Conservation (phyloP, 164 flowering plant species). For the Taxillus chinensis region DNA sequence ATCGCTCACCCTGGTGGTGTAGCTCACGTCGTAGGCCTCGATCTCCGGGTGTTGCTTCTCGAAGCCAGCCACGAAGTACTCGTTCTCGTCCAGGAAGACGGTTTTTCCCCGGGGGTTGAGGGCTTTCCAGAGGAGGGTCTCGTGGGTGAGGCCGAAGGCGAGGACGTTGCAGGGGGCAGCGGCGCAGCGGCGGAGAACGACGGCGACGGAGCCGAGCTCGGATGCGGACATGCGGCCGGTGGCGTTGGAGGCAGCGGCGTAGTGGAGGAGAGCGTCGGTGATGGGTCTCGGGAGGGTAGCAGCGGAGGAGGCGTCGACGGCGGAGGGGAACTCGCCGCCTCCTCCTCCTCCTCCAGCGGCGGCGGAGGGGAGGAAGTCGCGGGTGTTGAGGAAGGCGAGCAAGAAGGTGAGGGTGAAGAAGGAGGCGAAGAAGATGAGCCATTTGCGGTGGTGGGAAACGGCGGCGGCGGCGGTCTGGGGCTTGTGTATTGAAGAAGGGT, state of each 20-base stretch:
- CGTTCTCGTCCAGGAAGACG: slow-evolving; percentile 69
- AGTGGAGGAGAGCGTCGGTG: slow-evolving; percentile 55
- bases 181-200: slow-evolving; percentile 34
- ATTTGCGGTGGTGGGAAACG: slow-evolving; percentile 28
- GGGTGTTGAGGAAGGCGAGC: slow-evolving; percentile 36
- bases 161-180: slow-evolving; percentile 61
- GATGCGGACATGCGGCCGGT: slow-evolving; percentile 38
- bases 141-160: slow-evolving; percentile 79
- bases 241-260: slow-evolving; percentile 41
- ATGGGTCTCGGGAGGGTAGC: slow-evolving; percentile 18
- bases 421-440: slow-evolving; percentile 44
- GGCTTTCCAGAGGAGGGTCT: slow-evolving; percentile 69
- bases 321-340: slow-evolving; percentile 4
- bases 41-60: slow-evolving; percentile 47
- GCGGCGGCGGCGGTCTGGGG: slow-evolving; percentile 6
- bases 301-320: slow-evolving; percentile 2
- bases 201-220: slow-evolving; percentile 44
- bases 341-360: not conserved
- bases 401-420: slow-evolving; percentile 53
- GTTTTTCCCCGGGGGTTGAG: slow-evolving; percentile 69
- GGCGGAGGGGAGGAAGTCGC: slow-evolving; percentile 13
- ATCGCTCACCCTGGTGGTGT: slow-evolving; percentile 38
- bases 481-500: slow-evolving; percentile 31
- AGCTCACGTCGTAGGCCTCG: slow-evolving; percentile 84
- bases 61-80: slow-evolving; percentile 33